phyloP scores from a whole-genome alignment of 2,329 filamentous ascomycete genomes.

The Blastomyces parvus region DNA sequence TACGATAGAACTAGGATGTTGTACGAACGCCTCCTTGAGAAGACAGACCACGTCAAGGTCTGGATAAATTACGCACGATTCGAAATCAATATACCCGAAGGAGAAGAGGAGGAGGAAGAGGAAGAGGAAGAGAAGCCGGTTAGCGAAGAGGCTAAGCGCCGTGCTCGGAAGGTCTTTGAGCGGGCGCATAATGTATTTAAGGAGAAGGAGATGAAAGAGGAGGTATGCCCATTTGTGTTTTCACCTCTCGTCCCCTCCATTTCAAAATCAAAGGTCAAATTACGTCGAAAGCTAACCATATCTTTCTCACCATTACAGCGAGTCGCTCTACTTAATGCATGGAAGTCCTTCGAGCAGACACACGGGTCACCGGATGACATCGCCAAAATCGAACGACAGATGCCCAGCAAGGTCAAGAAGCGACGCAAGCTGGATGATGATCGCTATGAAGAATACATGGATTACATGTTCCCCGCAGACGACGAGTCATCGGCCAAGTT shows the following conservation, averaged over 20 bases:
- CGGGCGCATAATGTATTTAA: slow-evolving; percentile 80
- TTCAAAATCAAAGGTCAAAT: background rate
- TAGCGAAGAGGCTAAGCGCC: slow-evolving; percentile 71
- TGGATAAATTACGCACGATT: slow-evolving; percentile 99
- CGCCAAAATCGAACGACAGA: slow-evolving; percentile 78
- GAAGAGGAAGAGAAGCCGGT: slow-evolving; percentile 52
- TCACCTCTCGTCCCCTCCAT: background rate
- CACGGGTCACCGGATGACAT: slow-evolving; percentile 68
- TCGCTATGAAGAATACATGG: slow-evolving; percentile 90
- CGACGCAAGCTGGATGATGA: slow-evolving; percentile 85
- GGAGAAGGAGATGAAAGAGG: slow-evolving; percentile 81
- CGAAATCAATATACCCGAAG: slow-evolving; percentile 85
- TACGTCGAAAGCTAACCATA: slow-evolving; percentile 25
- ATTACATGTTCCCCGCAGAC: slow-evolving; percentile 94
- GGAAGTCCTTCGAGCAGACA: slow-evolving; percentile 82
- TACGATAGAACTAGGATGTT: slow-evolving; percentile 71
- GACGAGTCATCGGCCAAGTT: slow-evolving; percentile 77
- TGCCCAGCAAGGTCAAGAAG: slow-evolving; percentile 90
- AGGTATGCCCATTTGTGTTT: slow-evolving; percentile 40
- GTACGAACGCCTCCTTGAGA: slow-evolving; percentile 83
- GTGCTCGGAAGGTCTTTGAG: slow-evolving; percentile 74
- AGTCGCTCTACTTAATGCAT: slow-evolving; percentile 82
- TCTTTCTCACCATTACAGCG: slow-evolving; percentile 38
- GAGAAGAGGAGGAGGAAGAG: slow-evolving; percentile 52
- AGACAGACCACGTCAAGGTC: slow-evolving; percentile 98